Evolutionary conservation across 2,329 filamentous ascomycete species (phyloP).

Genomic region (Boeremia lycopersici): DNA sequence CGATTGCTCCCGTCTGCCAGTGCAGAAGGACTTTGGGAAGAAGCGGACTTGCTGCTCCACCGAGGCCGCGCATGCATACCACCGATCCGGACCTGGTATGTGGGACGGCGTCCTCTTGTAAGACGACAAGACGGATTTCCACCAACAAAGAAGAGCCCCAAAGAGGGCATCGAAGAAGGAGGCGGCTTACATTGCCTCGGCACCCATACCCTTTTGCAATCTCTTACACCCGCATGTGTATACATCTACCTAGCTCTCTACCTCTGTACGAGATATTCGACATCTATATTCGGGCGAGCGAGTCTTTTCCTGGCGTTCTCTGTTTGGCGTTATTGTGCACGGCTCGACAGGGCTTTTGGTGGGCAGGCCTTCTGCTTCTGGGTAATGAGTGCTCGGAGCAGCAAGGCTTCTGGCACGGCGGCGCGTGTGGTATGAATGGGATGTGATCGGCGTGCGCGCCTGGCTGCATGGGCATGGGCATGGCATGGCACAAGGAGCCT

Average conservation of each 20-base stretch:
- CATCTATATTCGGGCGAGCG: conserved; percentile 1
- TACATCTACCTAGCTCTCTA: conserved; percentile 12
- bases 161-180: conserved; percentile 27
- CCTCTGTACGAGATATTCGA: conserved; percentile 13
- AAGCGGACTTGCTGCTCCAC: conserved; percentile 72
- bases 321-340: not conserved
- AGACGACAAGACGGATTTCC: conserved; percentile 13
- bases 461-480: conserved; percentile 2
- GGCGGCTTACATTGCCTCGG: conserved; percentile 18
- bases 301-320: conserved; percentile 1
- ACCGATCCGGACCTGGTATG: conserved; percentile 66
- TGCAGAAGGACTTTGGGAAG: conserved; percentile 57
- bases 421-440: conserved; percentile 1
- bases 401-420: not conserved
- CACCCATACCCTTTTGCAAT: conserved; percentile 2
- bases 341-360: conserved; percentile 14
- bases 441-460: not conserved
- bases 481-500: not conserved
- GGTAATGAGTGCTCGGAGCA: conserved; percentile 9
- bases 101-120: conserved; percentile 66
- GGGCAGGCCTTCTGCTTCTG: conserved; percentile 14
- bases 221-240: conserved; percentile 12
- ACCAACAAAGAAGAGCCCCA: conserved; percentile 14
- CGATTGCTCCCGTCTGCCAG: conserved; percentile 50
- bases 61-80: conserved; percentile 60